Percentiles rank a stretch among this genome's conserved stretches.
Evolutionary conservation across 805 yeast genomes (phyloP).

Genomic region (Vanderwaltozyma tropicalis): DNA sequence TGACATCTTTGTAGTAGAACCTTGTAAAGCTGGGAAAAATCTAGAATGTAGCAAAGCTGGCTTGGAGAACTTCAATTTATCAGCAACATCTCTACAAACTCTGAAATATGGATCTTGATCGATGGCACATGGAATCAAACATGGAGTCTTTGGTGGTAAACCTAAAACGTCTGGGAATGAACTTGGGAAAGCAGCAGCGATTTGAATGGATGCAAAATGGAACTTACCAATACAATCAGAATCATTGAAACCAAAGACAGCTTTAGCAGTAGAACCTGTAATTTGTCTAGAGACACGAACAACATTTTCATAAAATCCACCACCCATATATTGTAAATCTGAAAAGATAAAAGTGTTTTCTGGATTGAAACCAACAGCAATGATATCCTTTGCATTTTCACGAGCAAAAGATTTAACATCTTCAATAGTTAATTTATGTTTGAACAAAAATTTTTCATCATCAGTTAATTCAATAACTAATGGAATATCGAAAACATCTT

Average conservation of each 20-base stretch:
- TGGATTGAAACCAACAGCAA: conserved; percentile 89
- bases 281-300: conserved; percentile 88
- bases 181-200: conserved; percentile 90
- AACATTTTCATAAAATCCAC: conserved; percentile 87
- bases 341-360: conserved; percentile 92
- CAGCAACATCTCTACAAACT: conserved; percentile 95
- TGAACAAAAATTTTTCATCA: conserved; percentile 93
- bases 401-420: conserved; percentile 74
- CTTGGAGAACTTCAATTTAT: conserved; percentile 77
- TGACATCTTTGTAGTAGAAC: conserved; percentile 92
- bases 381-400: conserved; percentile 86
- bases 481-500: conserved; percentile 94
- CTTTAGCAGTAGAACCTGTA: conserved; percentile 93
- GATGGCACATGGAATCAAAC: conserved; percentile 96
- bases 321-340: conserved; percentile 86
- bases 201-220: conserved; percentile 93
- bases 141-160: conserved; percentile 80
- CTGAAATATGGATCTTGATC: conserved; percentile 98
- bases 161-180: conserved; percentile 92
- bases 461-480: conserved; percentile 89
- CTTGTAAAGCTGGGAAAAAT: conserved; percentile 97
- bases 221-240: conserved; percentile 89
- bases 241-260: conserved; percentile 94
- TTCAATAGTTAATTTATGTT: conserved; percentile 76
- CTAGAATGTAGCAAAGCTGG: conserved; percentile 89